Base-by-base conservation (phyloP, 768 basidiomycete species). In the Rhizopogon vulgaris region DNA sequence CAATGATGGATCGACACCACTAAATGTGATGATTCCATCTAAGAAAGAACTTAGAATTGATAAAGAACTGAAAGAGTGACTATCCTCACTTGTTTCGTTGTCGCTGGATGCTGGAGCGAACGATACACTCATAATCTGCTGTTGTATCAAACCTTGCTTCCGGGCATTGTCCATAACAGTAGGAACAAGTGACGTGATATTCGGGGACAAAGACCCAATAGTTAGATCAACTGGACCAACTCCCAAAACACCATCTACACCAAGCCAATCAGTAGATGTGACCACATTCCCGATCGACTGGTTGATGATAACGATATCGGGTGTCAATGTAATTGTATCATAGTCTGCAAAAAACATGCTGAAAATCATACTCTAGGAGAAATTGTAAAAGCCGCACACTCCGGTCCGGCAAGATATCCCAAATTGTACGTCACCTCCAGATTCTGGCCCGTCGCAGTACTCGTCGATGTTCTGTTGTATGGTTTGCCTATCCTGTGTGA, bases 401-500 rank as follows among this genome's bases (percentile, higher is more conserved):
- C 72, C 40, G 61, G 71, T 22, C 72, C 71, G 71, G 30, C 25
- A 15, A 60, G 12, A 24, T 49, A 24, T 17, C 48, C 48, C 11
- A 28, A 7, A 49, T 22, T 37, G 25, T 49, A 49, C 0, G 48
- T 38, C 32, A 49, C 37, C 34, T 15, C 38, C 18, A 49, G 3
- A 14, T 17, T 49, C 28, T 48, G 38, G 39, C 58, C 56, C 2
- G 58, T 60, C 22, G 55, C 42, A 18, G 41, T 52, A 38, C 56
- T 56, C 9, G 54, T 56, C 28, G 43, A 32, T 18, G 56, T 56
- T 18, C 25, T 34, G 25, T 51, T 34, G 42, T 58, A 62, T 28
- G 32, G 22, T 8, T 22, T 51, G 27, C 34, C 51, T 17, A 49
- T 55, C 15, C 58, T 49, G 28, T 25, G 14, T 6, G 14, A 9